Base-by-base conservation (phyloP, 2,329 filamentous ascomycete genomes). In the Diplodia corticola region DNA sequence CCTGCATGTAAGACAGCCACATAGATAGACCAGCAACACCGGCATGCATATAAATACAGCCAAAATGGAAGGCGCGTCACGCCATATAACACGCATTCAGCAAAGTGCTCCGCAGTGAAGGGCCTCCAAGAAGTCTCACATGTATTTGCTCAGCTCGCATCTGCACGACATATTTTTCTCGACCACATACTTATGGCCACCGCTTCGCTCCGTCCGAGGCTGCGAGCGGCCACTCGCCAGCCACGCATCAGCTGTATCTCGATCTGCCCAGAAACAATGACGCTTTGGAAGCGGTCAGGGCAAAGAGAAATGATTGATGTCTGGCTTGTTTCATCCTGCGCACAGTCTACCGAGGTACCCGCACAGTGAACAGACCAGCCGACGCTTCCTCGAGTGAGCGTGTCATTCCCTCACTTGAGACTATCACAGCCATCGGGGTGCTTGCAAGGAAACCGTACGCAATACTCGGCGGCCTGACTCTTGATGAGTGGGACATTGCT, bases 291-390 rank as follows among this genome's bases (percentile, higher is more conserved):
- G n/a, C 12, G 17, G n/a, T 26, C 40, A 49, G 44, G 44, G 50
- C 44, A 6, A 49, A 20, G 12, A 61, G 57, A 13, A 24, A 50
- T 33, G 57, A 50, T 35, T 61, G 57, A 37, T 26, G 28, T 49
- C 57, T 22, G 57, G 44, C 57, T 61, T 49, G 57, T 61, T 61
- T 61, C 57, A 61, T 49, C 26, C 57, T 17, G 20, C 57, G 57
- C 57, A 61, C 57, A 61, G 57, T 40, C 44, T 61, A 61, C 57
- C 57, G 57, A 61, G 57, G 57, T 61, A 49, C 28, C 57, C 57
- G 57, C 28, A 24, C 57, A 28, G 24, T 22, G 7, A 28, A 49
- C 40, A 46, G 28, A 37, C 57, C 44, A 35, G 33, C 26, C 57
- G n/a, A 35, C 26, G 13, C 28, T 13, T 30, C 40, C 20, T 22